Base-by-base conservation (phyloP, 768 basidiomycete species). In the Dentipellis fragilis region DNA sequence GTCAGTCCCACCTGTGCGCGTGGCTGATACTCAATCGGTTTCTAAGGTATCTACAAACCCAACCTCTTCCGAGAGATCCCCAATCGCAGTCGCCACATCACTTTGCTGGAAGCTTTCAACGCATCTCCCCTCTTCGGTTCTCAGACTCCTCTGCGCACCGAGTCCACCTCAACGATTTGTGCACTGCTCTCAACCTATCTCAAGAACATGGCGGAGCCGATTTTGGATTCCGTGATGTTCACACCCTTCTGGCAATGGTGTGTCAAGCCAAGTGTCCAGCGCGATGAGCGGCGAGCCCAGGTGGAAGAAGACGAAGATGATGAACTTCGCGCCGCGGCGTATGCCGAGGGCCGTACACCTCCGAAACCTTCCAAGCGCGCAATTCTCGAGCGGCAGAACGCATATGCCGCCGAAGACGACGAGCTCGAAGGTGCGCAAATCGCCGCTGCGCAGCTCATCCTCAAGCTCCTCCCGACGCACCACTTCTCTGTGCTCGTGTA, bases 131-230 rank as follows among this genome's bases (percentile, higher is more conserved):
- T 63, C 35, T 67, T 64, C 36, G 65, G 65, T 16, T 66, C 64
- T 35, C 49, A 64, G 10, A 58, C 60, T 57, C 57, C 57, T 42
- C 52, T 66, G 17, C 54, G 59, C 11, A 54, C 56, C 29, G 63
- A 62, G 54, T 58, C 67, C 1, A 75, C 72, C 59, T 67, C 75
- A 1, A 72, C 76, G 56, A 66, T 78, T 40, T 73, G 74, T 61
- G 75, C 75, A 0, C 66, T 79, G 37, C 62, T 81, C 22, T 72
- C 75, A 11, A 70, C 72, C 1, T 81, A 75, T 58, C 69, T 81
- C 53, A 71, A 72, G 16, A 69, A 73, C 52, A 68, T 81, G 7
- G 76, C 80, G 1, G 65, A 66, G 49, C 73, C 80, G 0, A 66
- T 81, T 21, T 60, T 82, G 49, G 73, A 75, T 51, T 63, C 70